Percentiles rank a stretch among this genome's conserved stretches.
phyloP scores from a whole-genome alignment of 345 rosid genomes.

The Linum usitatissimum region DNA sequence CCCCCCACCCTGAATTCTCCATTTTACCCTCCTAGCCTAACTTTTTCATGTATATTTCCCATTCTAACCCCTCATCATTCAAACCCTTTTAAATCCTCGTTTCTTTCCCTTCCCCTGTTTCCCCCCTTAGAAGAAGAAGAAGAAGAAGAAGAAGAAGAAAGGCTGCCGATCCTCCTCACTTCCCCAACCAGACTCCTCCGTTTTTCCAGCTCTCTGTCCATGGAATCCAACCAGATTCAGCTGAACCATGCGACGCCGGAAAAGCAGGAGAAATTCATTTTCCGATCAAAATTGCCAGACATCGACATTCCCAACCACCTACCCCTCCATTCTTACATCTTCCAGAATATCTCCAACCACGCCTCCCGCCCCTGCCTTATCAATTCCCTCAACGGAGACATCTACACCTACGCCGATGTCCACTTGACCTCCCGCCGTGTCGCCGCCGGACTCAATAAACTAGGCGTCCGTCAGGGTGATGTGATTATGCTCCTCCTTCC shows the following conservation, averaged over 20 bases:
- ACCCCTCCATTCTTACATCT: constrained; percentile 17
- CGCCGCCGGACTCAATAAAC: constrained; percentile 47
- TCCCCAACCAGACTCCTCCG: too few relatives aligned
- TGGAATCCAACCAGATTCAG: background rate
- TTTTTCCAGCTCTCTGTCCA: background rate
- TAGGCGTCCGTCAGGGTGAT: constrained; percentile 58
- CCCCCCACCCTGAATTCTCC: too few relatives aligned
- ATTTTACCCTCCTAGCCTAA: too few relatives aligned
- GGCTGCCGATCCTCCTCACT: too few relatives aligned
- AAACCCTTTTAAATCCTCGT: too few relatives aligned
- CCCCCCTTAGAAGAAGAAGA: too few relatives aligned
- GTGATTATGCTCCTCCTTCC: constrained; percentile 85
- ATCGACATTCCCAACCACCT: constrained; percentile 20
- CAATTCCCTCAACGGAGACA: constrained; percentile 39
- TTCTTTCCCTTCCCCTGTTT: too few relatives aligned
- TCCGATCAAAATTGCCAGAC: constrained; percentile 24
- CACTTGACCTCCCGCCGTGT: constrained; percentile 33
- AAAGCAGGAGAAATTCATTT: constrained; percentile 12
- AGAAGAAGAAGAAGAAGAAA: too few relatives aligned
- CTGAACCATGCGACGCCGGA: background rate
- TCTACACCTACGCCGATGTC: constrained; percentile 41
- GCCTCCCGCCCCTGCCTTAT: constrained; percentile 44
- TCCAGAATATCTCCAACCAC: constrained; percentile 11
- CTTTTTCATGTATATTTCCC: too few relatives aligned
- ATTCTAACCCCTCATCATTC: too few relatives aligned